Percentiles rank a stretch among this genome's conserved stretches.
Conservation (phyloP, 805 yeast species). For the Spathaspora girioi region DNA sequence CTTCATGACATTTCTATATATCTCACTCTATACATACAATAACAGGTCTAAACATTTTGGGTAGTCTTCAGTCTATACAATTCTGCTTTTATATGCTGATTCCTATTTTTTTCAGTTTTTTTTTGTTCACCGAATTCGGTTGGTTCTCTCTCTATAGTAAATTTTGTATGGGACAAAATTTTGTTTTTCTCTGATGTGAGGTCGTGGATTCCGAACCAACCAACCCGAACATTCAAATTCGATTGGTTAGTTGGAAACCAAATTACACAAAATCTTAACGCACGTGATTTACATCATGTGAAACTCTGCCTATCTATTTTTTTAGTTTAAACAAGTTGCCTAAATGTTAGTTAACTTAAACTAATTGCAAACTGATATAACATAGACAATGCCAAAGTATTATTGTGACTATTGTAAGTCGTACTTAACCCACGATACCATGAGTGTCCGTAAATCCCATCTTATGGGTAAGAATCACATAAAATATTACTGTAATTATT, state of each 20-base stretch:
- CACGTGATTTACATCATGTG: neutral
- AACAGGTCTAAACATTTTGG: conserved; percentile 38
- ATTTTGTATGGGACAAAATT: neutral
- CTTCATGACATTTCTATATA: neutral
- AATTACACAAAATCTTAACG: neutral
- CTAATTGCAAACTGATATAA: neutral
- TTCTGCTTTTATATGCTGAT: neutral
- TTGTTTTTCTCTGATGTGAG: neutral
- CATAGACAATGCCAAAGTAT: conserved; percentile 56
- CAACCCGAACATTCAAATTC: neutral
- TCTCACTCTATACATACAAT: conserved; percentile 28
- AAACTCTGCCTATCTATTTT: neutral
- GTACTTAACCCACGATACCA: conserved; percentile 82
- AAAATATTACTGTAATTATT: conserved; percentile 68
- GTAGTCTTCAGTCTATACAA: neutral
- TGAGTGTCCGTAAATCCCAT: conserved; percentile 80
- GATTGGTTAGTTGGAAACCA: neutral
- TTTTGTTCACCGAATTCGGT: neutral
- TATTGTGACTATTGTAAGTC: conserved; percentile 85
- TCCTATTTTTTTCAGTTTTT: neutral
- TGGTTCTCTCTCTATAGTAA: neutral
- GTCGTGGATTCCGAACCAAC: neutral
- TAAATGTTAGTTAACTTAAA: neutral
- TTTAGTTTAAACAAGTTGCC: neutral
- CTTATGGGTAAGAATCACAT: conserved; percentile 74